Conservation (phyloP, 2,329 filamentous ascomycete genomes). For the Canariomyces notabilis region DNA sequence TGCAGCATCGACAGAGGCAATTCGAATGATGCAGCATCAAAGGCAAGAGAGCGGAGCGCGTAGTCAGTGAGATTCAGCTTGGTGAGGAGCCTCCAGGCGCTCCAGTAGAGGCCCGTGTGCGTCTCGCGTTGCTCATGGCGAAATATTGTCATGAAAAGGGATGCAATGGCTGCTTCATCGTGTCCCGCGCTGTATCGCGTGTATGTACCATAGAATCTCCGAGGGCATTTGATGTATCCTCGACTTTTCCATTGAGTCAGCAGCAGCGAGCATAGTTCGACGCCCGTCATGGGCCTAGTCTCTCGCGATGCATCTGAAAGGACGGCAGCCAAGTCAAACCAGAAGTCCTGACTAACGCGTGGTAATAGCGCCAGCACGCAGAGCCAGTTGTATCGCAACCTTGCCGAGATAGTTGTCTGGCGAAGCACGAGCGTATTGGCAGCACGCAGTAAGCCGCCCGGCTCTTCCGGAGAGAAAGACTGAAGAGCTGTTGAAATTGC, state of each 20-base stretch:
- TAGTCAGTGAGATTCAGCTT: slow-evolving; percentile 16
- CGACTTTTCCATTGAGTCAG: slow-evolving; percentile 30
- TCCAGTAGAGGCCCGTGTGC: slow-evolving; percentile 16
- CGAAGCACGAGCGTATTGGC: slow-evolving; percentile 11
- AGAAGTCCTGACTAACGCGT: slow-evolving; percentile 12
- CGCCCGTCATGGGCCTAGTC: slow-evolving; percentile 13
- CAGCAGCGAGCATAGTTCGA: slow-evolving; percentile 27
- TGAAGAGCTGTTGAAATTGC: slow-evolving; percentile 5
- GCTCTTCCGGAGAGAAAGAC: slow-evolving; percentile 2
- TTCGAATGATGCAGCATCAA: slow-evolving; percentile 9
- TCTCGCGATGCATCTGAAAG: slow-evolving; percentile 16
- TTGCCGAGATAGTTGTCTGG: not conserved
- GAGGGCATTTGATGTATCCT: slow-evolving; percentile 19
- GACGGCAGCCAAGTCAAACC: slow-evolving; percentile 14
- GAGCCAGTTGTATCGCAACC: slow-evolving; percentile 26
- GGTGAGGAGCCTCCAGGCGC: slow-evolving; percentile 21
- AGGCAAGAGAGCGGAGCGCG: slow-evolving; percentile 18
- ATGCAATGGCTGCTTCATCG: slow-evolving; percentile 23
- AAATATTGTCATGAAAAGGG: slow-evolving; percentile 26
- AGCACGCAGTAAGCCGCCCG: slow-evolving; percentile 11
- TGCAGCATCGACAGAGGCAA: slow-evolving; percentile 15
- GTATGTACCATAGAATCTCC: slow-evolving; percentile 8
- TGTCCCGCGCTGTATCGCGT: slow-evolving; percentile 6
- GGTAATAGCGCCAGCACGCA: slow-evolving; percentile 24
- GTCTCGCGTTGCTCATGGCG: not conserved